These are phyloP conservation scores for Pachysandra terminalis DNA, from an alignment of 164 flowering plant genomes.

Conservation along the genomic window DNA sequence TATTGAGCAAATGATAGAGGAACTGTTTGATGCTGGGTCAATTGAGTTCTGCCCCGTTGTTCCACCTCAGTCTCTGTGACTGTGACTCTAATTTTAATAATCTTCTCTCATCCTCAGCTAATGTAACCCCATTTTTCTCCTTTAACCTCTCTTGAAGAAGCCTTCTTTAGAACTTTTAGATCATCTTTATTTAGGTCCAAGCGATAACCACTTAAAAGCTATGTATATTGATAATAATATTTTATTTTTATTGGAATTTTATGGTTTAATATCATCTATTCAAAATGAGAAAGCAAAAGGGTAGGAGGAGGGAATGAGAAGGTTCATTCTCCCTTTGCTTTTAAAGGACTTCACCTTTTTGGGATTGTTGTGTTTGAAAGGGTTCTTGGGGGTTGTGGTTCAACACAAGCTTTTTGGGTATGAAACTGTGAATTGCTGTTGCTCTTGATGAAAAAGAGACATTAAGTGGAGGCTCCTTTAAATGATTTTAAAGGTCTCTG, in stretches of 20 bases:
- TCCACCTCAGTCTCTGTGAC: slow-evolving; percentile 3
- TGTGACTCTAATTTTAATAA: slow-evolving; percentile 4
- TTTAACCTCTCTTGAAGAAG: not conserved
- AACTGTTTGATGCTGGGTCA: slow-evolving; percentile 53
- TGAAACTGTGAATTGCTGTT: too few relatives aligned
- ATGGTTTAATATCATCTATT: too few relatives aligned
- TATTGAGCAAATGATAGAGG: slow-evolving; percentile 74
- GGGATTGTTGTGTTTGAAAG: slow-evolving; percentile 1
- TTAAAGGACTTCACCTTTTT: not conserved
- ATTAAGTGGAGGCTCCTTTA: not conserved
- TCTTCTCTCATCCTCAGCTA: slow-evolving; percentile 15
- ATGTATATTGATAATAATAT: not conserved
- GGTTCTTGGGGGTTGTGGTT: not conserved
- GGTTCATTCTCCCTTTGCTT: slow-evolving; percentile 11
- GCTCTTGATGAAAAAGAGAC: not conserved
- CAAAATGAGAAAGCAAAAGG: too few relatives aligned
- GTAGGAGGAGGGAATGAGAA: slow-evolving; percentile 16
- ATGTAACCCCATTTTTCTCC: slow-evolving; percentile 23
- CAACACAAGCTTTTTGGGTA: too few relatives aligned
- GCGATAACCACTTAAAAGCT: slow-evolving; percentile 3
- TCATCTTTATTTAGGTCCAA: not conserved
- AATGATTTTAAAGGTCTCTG: not conserved
- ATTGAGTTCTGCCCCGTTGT: slow-evolving; percentile 43
- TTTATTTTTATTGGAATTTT: too few relatives aligned
- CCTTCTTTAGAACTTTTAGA: not conserved